Conservation (phyloP, 176 grass and related monocot species). For the Rhynchospora breviuscula region DNA sequence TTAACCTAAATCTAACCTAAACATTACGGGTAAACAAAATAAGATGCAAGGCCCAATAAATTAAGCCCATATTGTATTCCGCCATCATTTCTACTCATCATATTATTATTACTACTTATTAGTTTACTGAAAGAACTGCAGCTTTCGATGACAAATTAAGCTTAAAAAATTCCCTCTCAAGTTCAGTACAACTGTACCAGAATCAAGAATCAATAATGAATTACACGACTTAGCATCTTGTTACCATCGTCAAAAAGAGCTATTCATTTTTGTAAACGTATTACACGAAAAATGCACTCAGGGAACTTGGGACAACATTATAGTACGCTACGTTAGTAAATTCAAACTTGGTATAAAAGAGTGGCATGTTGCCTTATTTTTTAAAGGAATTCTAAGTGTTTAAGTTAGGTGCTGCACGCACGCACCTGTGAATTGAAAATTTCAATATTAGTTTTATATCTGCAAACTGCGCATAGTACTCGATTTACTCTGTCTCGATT, state of each 20-base stretch:
- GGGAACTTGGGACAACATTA: too few relatives aligned
- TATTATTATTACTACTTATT: not conserved
- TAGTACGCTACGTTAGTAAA: not conserved
- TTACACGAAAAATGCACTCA: not conserved
- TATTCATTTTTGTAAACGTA: not conserved
- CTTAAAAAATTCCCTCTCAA: not conserved
- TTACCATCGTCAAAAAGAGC: not conserved
- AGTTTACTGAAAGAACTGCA: not conserved
- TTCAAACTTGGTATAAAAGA: not conserved
- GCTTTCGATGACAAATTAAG: not conserved
- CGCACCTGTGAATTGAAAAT: too few relatives aligned
- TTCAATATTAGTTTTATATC: too few relatives aligned
- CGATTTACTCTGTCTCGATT: too few relatives aligned
- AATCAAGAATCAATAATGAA: not conserved
- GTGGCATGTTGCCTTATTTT: not conserved
- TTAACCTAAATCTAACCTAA: too few relatives aligned
- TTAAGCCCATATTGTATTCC: too few relatives aligned
- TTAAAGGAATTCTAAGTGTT: too few relatives aligned
- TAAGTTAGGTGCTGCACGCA: too few relatives aligned
- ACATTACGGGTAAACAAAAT: too few relatives aligned
- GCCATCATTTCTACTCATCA: too few relatives aligned
- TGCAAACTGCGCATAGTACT: too few relatives aligned
- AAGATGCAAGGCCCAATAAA: too few relatives aligned
- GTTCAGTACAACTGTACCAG: not conserved
- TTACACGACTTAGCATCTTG: not conserved